Base-by-base conservation (phyloP, 345 rosid genomes). In the Trapa bicornis region DNA sequence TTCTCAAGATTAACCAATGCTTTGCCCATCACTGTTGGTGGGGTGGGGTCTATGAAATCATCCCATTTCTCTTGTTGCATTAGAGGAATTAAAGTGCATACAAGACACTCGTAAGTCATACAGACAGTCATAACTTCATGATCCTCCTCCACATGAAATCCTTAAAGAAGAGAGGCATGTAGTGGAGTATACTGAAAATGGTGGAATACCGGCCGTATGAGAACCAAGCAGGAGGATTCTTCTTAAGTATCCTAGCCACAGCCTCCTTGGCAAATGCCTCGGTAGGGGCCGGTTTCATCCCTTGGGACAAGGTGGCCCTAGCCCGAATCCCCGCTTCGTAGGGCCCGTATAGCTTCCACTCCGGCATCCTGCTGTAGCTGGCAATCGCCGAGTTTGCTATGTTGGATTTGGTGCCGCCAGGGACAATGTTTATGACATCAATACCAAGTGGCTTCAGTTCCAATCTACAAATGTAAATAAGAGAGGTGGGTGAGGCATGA, bases 321-420 rank as follows among this genome's bases (percentile, higher is more conserved):
- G 75, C 81, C 58, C 72, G 77, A 70, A 86, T 88, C 35, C 74
- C 86, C 48, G 70, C 78, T 76, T 83, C 90, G 13, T 76, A 90
- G 72, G 87, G 88, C 77, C 82, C 88, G 79, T 80, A 90, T 56
- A 93, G 75, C 74, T 85, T 85, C 87, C 83, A 85, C 72, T 93
- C 90, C 0, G 98, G 94, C 92, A 93, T 78, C 72, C 71, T 69
- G 65, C 73, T 74, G 82, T 82, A 83, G 80, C 57, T 80, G 9
- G 84, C 75, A 37, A 73, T 11, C 29, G 94, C 91, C 43, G 90
- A 77, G 68, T 76, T 86, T 53, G 83, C 94, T 12, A 90, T 82
- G 82, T 93, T 93, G n/a, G 98, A 85, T 71, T 71, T 80, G 74
- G 90, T 66, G 38, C 89, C 94, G 75, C 96, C 97, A 0, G 97